Percentiles rank a stretch among this genome's conserved stretches.
Conservation (phyloP, 1,139 yeast genomes). For the Blastobotrys proliferans region DNA sequence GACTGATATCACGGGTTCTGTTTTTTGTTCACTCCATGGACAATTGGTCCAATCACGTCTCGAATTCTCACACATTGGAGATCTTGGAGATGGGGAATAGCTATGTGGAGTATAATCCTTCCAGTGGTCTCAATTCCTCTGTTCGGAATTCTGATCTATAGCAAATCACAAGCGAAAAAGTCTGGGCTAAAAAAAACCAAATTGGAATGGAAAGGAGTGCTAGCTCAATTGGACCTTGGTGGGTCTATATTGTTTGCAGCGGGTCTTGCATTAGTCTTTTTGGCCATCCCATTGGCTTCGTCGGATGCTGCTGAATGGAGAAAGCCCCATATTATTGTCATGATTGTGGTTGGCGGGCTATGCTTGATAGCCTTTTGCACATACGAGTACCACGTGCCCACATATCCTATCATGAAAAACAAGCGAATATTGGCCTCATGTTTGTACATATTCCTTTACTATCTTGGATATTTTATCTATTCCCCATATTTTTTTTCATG, state of each 20-base stretch:
- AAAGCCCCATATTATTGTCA: conserved; percentile 13
- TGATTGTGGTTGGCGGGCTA: conserved; percentile 16
- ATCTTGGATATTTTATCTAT: conserved; percentile 19
- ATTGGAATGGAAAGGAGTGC: conserved; percentile 6
- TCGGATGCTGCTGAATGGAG: conserved; percentile 14
- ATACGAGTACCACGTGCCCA: conserved; percentile 15
- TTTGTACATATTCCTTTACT: no score
- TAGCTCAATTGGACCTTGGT: conserved; percentile 19
- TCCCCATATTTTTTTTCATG: conserved; percentile 28
- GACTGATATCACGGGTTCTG: conserved; percentile 34
- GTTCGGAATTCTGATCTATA: conserved; percentile 16
- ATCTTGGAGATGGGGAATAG: conserved; percentile 64
- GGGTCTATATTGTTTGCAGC: conserved; percentile 20
- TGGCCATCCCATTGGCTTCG: conserved; percentile 22
- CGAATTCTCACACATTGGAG: conserved; percentile 19
- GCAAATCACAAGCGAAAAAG: conserved; percentile 16
- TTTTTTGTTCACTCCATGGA: conserved; percentile 19
- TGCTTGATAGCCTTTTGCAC: conserved; percentile 16
- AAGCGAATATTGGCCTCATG: no score
- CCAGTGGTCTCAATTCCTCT: conserved; percentile 61
- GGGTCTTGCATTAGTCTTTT: conserved; percentile 18
- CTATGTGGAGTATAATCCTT: conserved; percentile 72
- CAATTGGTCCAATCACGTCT: conserved; percentile 18
- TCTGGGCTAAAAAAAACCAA: conserved; percentile 1
- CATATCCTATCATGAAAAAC: conserved; percentile 17